A percentile compares a stretch with the other conserved stretches of the same genome.
These are phyloP conservation scores for Trifolium subterraneum DNA, from an alignment of 306 rosid species.

Conservation along the genomic window DNA sequence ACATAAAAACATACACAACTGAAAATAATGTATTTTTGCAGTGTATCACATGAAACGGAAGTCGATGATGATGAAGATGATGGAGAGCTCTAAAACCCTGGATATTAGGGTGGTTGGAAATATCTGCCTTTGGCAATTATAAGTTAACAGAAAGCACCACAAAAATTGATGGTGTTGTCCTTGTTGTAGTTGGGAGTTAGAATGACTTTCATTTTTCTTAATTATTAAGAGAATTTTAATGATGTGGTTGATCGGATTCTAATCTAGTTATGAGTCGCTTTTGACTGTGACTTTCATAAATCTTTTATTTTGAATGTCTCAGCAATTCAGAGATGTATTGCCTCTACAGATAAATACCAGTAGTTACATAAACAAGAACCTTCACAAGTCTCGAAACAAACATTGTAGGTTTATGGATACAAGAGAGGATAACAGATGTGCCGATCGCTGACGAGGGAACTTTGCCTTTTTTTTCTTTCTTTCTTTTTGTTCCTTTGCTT, in stretches of 20 bases:
- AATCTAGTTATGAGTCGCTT: slow-evolving; percentile 2
- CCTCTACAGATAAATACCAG: neutral
- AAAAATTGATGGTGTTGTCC: slow-evolving; percentile 25
- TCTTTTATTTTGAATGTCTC: neutral
- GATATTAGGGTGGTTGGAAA: slow-evolving; percentile 22
- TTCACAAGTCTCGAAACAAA: neutral
- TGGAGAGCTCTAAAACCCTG: slow-evolving; percentile 63
- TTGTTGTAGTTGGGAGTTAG: slow-evolving; percentile 23
- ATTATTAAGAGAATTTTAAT: slow-evolving; percentile 1
- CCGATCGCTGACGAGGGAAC: neutral
- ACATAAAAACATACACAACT: slow-evolving; percentile 28
- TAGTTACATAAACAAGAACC: slow-evolving; percentile 6
- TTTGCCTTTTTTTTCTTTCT: no score
- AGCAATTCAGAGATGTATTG: neutral
- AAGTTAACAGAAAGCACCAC: slow-evolving; percentile 19
- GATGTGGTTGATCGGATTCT: slow-evolving; percentile 23
- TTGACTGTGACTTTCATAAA: slow-evolving; percentile 5
- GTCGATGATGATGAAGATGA: slow-evolving; percentile 42
- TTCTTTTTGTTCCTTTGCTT: neutral
- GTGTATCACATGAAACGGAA: slow-evolving; percentile 43
- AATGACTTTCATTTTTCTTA: slow-evolving; percentile 13
- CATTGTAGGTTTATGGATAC: neutral
- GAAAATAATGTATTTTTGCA: slow-evolving; percentile 46
- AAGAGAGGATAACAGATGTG: neutral
- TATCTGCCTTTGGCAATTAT: slow-evolving; percentile 20